Percentiles rank a stretch among this genome's conserved stretches.
Conservation (phyloP, 306 rosid genomes). For the Cicer judaicum region DNA sequence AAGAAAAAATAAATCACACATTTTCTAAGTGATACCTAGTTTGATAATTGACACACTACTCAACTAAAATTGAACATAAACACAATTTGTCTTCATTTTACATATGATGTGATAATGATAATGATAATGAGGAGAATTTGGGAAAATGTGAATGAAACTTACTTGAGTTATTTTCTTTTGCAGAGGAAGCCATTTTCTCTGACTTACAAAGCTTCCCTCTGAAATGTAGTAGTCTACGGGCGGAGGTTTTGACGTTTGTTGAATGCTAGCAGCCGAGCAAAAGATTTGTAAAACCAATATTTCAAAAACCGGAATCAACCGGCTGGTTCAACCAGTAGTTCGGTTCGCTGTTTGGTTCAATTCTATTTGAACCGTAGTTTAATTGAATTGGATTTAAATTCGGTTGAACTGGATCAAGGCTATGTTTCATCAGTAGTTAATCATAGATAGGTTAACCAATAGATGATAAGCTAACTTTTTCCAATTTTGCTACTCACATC, state of each 20-base stretch:
- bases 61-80: constrained; percentile 28
- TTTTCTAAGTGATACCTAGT: constrained; percentile 24
- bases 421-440: no score
- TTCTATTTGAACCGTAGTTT: no score
- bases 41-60: constrained; percentile 4
- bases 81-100: neutral
- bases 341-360: no score
- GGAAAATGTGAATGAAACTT: constrained; percentile 22
- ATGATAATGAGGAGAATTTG: neutral
- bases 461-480: no score
- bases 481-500: no score
- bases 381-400: no score
- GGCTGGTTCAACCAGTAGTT: no score
- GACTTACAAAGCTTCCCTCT: constrained; percentile 17
- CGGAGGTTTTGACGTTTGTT: constrained; percentile 9
- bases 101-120: neutral
- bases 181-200: constrained; percentile 57
- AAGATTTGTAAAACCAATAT: no score
- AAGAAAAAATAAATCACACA: neutral
- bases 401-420: no score
- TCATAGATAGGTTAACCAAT: no score
- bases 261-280: neutral
- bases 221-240: neutral
- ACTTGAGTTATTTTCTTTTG: constrained; percentile 53
- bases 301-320: no score